Conservation (phyloP, 192 early-diverging fungal genomes). For the Physocladia obscura region DNA sequence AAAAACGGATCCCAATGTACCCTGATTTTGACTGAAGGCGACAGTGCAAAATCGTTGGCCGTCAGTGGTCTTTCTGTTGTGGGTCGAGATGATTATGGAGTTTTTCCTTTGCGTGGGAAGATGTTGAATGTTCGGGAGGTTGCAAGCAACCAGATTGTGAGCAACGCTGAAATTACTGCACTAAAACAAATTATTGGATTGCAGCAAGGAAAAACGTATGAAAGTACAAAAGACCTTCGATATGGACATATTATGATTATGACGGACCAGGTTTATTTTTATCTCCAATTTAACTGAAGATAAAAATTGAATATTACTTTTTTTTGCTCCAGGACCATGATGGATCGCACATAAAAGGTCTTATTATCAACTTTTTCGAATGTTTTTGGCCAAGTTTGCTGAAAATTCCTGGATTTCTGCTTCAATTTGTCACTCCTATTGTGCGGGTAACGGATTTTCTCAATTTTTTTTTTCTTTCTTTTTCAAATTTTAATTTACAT, state of each 20-base stretch:
- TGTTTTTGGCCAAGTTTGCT: conserved; percentile 89
- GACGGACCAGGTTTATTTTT: conserved; percentile 79
- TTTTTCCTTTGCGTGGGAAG: conserved; percentile 96
- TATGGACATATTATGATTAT: conserved; percentile 98
- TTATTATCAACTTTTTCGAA: conserved; percentile 95
- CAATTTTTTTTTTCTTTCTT: background rate
- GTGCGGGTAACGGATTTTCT: conserved; percentile 80
- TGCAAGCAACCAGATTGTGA: conserved; percentile 59
- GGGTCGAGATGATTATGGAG: conserved; percentile 88
- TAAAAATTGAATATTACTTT: background rate
- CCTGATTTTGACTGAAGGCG: conserved; percentile 96
- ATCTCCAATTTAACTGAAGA: background rate
- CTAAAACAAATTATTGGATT: conserved; percentile 94
- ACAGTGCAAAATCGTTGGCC: conserved; percentile 90
- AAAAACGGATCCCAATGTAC: conserved; percentile 72
- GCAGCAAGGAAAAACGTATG: conserved; percentile 81
- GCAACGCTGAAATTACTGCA: conserved; percentile 81
- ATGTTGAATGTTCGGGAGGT: conserved; percentile 96
- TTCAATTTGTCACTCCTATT: conserved; percentile 97
- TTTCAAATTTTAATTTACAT: too few species aligned
- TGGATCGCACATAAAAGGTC: conserved; percentile 95
- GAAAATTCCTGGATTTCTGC: conserved; percentile 85
- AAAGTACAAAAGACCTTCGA: conserved; percentile 69
- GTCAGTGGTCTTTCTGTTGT: conserved; percentile 83
- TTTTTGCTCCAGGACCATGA: conserved; percentile 57